Evolutionary conservation across 768 basidiomycete genomes (phyloP), one percentile per base, ranked within the genome.

Genomic region (Russula lepida): DNA sequence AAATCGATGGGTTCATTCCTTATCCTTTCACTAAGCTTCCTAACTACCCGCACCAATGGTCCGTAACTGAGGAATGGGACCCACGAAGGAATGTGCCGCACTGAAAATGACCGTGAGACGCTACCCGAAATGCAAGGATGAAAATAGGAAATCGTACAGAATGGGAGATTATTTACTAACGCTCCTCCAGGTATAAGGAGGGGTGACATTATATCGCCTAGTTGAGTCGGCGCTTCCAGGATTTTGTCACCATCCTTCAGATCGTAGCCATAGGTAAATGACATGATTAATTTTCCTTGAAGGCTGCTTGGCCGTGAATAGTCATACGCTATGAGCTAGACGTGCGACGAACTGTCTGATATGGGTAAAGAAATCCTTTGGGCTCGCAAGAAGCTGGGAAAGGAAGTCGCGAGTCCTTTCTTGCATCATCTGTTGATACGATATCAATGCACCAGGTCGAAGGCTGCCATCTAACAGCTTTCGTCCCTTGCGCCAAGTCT

Each of bases 231-330:
- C 11, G 32, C 27, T 8, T 5, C 12, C 9, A 47, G 27, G 6
- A 50, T 48, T 5, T 58, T 19, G 3, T 62, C 61, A 12, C 28
- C 15, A 5, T 37, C 44, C 5, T 62, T 52, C n/a, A 57, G 39
- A 12, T 61, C 54, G 37, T 62, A 51, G 4, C 59, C 53, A 12
- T 55, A 60, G 0, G 41, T 46, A 17, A 60, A 8, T 7, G 59
- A 54, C 53, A 54, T 60, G 27, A 54, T 41, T 13, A 51, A 2
- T 44, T 44, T 23, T 21, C 39, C 50, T 25, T 47, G 55, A 7
- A 47, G 46, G 2, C 55, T 56, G 19, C 9, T 19, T 12, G 4
- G 4, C 2, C 19, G 33, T 56, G 19, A 48, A 7, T 4, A 8
- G 6, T 6, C 3, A 4, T 8, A 2, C 13, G 7, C 21, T 15